Evolutionary conservation across 805 yeast genomes (phyloP).

Genomic region (Ogataea wickerhamii): DNA sequence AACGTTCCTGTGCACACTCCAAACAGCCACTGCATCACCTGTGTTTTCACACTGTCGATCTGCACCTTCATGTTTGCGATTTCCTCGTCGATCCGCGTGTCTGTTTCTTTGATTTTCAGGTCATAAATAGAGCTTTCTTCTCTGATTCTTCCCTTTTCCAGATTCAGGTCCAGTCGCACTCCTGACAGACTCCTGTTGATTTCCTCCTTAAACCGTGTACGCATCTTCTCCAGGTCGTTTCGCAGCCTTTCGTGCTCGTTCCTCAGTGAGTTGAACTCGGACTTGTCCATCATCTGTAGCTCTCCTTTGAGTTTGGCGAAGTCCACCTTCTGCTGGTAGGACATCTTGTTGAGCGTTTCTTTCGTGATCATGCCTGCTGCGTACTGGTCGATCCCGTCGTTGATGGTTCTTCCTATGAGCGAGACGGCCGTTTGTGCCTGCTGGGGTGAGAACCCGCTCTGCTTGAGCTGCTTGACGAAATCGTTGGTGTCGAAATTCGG

Average conservation of each 20-base stretch:
- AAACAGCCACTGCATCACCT: conserved; percentile 96
- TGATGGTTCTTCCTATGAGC: conserved; percentile 69
- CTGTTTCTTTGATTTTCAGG: conserved; percentile 89
- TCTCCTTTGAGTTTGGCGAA: conserved; percentile 94
- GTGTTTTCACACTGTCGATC: conserved; percentile 91
- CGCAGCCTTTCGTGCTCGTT: conserved; percentile 84
- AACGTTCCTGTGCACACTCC: conserved; percentile 99
- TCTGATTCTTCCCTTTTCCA: conserved; percentile 93
- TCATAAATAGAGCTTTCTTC: conserved; percentile 94
- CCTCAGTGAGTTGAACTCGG: conserved; percentile 76
- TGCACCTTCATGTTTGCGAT: conserved; percentile 92
- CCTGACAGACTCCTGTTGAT: conserved; percentile 87
- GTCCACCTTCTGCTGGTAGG: conserved; percentile 95
- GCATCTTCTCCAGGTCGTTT: conserved; percentile 80
- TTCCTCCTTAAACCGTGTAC: conserved; percentile 84
- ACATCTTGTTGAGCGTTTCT: conserved; percentile 75
- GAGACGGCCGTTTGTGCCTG: conserved; percentile 81
- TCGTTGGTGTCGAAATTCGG: conserved; percentile 69
- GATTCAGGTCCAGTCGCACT: conserved; percentile 82
- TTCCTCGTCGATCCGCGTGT: conserved; percentile 92
- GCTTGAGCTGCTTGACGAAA: conserved; percentile 61
- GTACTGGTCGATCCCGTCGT: conserved; percentile 74
- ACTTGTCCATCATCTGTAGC: conserved; percentile 78
- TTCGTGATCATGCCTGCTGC: conserved; percentile 79
- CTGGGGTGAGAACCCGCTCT: conserved; percentile 61